Conservation (phyloP, 805 yeast genomes). For the Zygotorulaspora florentina region DNA sequence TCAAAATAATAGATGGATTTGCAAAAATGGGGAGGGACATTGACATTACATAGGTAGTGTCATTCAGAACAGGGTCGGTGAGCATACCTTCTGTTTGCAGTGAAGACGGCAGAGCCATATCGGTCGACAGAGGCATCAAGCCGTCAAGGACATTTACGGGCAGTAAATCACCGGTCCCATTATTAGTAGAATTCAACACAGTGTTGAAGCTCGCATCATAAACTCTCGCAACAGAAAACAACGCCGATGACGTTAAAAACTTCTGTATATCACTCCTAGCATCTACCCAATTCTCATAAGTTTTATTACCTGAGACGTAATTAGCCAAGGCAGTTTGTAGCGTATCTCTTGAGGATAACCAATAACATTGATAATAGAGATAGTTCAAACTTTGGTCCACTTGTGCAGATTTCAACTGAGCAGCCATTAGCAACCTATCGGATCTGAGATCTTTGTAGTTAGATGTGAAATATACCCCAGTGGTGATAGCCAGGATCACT, state of each 20-base stretch:
- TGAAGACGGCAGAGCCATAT: slow-evolving; percentile 44
- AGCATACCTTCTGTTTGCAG: slow-evolving; percentile 45
- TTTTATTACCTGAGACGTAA: slow-evolving; percentile 68
- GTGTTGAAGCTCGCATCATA: slow-evolving; percentile 56
- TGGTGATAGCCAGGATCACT: slow-evolving; percentile 66
- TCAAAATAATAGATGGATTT: slow-evolving; percentile 62
- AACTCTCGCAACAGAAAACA: slow-evolving; percentile 58
- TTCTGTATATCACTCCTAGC: slow-evolving; percentile 51
- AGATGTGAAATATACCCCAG: slow-evolving; percentile 67
- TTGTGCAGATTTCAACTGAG: slow-evolving; percentile 78
- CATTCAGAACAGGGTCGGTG: slow-evolving; percentile 61
- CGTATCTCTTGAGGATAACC: slow-evolving; percentile 58
- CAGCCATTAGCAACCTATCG: slow-evolving; percentile 69
- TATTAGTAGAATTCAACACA: slow-evolving; percentile 44
- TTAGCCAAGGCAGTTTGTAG: slow-evolving; percentile 57
- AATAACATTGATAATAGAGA: slow-evolving; percentile 63
- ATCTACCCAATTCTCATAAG: slow-evolving; percentile 44
- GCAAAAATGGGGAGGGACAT: slow-evolving; percentile 73
- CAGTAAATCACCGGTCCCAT: slow-evolving; percentile 37
- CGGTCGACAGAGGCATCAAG: slow-evolving; percentile 50
- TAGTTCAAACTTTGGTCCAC: slow-evolving; percentile 61
- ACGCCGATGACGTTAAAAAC: slow-evolving; percentile 59
- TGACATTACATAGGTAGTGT: slow-evolving; percentile 54
- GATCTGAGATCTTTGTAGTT: slow-evolving; percentile 60
- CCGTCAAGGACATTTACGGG: slow-evolving; percentile 34